Evolutionary conservation across 2,329 filamentous ascomycete species (phyloP).

Genomic region (Xylariaceae sp.): DNA sequence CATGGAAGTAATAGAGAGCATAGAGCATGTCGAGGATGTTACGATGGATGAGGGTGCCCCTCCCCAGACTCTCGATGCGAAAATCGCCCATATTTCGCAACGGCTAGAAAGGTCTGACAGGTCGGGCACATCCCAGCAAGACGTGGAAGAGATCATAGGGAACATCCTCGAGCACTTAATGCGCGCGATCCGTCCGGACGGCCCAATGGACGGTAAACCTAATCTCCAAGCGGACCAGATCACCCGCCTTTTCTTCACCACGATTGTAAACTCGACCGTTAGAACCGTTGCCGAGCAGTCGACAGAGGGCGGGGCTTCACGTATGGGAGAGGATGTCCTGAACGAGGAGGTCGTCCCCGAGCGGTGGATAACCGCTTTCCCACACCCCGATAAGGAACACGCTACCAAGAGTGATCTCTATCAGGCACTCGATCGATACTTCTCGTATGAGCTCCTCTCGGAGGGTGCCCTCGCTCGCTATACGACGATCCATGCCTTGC

Average conservation of each 20-base stretch:
- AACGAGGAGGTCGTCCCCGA: slow-evolving; percentile 58
- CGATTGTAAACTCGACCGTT: slow-evolving; percentile 54
- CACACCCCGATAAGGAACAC: slow-evolving; percentile 42
- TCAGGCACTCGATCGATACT: slow-evolving; percentile 76
- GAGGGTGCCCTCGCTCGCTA: slow-evolving; percentile 59
- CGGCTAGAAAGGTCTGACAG: slow-evolving; percentile 41
- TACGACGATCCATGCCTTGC: slow-evolving; percentile 67
- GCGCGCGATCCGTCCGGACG: slow-evolving; percentile 73
- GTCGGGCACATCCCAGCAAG: slow-evolving; percentile 69
- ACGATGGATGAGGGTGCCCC: slow-evolving; percentile 23
- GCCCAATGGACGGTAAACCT: slow-evolving; percentile 50
- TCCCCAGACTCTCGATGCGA: slow-evolving; percentile 38
- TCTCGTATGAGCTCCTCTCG: slow-evolving; percentile 71
- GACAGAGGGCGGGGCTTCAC: slow-evolving; percentile 17
- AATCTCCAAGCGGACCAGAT: slow-evolving; percentile 78
- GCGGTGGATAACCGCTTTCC: slow-evolving; percentile 53
- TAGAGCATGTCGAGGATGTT: slow-evolving; percentile 23
- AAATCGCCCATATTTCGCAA: slow-evolving; percentile 34
- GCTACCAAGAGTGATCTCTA: slow-evolving; percentile 59
- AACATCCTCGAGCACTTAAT: slow-evolving; percentile 89
- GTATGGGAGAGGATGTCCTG: slow-evolving; percentile 36
- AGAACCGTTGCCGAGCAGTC: slow-evolving; percentile 34
- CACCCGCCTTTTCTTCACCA: slow-evolving; percentile 63
- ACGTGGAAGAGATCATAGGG: slow-evolving; percentile 92
- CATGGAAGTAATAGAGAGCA: too few species aligned